Percentiles rank a stretch among this genome's conserved stretches.
phyloP scores from a whole-genome alignment of 1,284 basidiomycete species.

The Porodaedalea pini region DNA sequence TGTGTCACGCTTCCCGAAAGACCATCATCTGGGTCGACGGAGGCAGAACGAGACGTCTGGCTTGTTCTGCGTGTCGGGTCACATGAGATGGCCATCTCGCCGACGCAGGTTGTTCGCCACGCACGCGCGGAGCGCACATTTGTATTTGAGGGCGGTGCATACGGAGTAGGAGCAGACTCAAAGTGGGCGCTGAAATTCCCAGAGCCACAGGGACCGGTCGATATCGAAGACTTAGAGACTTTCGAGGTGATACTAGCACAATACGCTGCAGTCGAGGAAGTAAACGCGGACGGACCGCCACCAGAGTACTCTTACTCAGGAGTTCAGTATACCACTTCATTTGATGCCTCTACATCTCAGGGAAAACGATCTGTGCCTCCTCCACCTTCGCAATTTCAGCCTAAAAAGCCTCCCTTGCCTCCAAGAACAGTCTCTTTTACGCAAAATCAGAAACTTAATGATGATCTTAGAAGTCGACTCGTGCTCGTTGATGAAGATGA shows the following conservation, averaged over 20 bases:
- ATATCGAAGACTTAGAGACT: conserved; percentile 60
- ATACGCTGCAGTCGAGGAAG: conserved; percentile 44
- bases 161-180: background rate
- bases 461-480: conserved; percentile 62
- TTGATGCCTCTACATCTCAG: background rate
- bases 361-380: conserved; percentile 14
- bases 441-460: conserved; percentile 23
- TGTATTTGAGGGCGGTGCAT: conserved; percentile 38
- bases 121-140: conserved; percentile 40
- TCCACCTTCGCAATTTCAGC: background rate
- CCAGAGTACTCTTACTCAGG: background rate
- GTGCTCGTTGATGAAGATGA: conserved; percentile 73
- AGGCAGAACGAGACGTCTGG: conserved; percentile 46
- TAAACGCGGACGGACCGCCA: conserved; percentile 4
- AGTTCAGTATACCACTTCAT: background rate
- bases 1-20: conserved; percentile 46
- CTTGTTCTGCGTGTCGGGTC: conserved; percentile 57
- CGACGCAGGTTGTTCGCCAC: conserved; percentile 18
- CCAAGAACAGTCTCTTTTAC: conserved; percentile 25
- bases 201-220: conserved; percentile 31
- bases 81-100: conserved; percentile 29
- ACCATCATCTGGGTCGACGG: background rate
- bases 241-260: conserved; percentile 69
- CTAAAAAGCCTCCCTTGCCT: conserved; percentile 2
- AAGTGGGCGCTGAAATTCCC: conserved; percentile 15